phyloP scores from a whole-genome alignment of 164 flowering plant species.

The Liriodendron chinense region DNA sequence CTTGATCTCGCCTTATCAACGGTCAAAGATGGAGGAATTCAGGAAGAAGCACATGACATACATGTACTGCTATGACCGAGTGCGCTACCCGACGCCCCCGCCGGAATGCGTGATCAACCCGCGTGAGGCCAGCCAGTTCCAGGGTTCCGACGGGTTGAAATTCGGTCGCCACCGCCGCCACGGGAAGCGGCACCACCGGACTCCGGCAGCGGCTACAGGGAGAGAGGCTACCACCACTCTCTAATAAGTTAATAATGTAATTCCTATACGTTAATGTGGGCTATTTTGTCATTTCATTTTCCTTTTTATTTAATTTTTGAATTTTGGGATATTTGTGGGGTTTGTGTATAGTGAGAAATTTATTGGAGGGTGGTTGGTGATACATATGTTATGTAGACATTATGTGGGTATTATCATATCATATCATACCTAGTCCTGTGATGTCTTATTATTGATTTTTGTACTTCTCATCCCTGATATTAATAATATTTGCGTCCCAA shows the following conservation, averaged over 20 bases:
- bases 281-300: background rate
- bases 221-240: background rate
- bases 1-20: constrained; percentile 34
- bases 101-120: constrained; percentile 61
- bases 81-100: constrained; percentile 55
- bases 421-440: constrained; percentile 2
- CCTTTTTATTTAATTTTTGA: background rate
- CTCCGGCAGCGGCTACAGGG: constrained; percentile 14
- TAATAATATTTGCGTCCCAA: background rate
- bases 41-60: constrained; percentile 77
- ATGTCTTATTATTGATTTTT: background rate
- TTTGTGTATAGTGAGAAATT: background rate
- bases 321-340: background rate
- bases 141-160: constrained; percentile 52
- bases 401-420: background rate
- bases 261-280: background rate
- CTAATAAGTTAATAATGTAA: background rate
- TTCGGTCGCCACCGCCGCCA: constrained; percentile 58
- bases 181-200: constrained; percentile 40
- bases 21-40: constrained; percentile 50
- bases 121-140: constrained; percentile 53
- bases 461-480: background rate
- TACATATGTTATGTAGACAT: background rate
- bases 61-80: constrained; percentile 75
- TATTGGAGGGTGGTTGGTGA: constrained; percentile 6